Evolutionary conservation across 805 yeast species (phyloP), one percentile per base, ranked within the genome.

Genomic region (Zygoascus bituminiphila): DNA sequence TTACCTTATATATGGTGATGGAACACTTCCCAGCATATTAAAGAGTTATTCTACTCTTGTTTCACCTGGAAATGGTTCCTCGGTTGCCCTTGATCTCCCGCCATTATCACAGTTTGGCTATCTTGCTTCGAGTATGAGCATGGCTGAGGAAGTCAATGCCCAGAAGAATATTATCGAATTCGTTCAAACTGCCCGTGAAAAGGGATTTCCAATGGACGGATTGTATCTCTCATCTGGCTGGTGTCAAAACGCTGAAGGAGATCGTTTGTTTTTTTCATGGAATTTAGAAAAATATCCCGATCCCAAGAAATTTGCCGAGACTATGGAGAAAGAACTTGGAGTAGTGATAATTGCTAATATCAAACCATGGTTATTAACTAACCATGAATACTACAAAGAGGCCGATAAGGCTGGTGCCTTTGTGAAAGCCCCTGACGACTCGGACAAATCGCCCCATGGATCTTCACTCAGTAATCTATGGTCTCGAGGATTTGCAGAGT

Each of bases 61-160:
- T 15, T 47, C 51, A 19, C 51, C 51, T 45, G 14, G 10, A 15
- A 19, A 35, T 10, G 33, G 14, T 10, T 26, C 29, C 33, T 9
- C 19, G 9, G 33, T 33, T 8, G 21, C 51, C 6, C 40, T 29
- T 8, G 51, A 48, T 22, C 39, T 47, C 10, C 51, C 51, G 10
- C 51, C 51, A 4, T 19, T 47, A 24, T n/a, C 19, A n/a, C 51
- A 47, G 38, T 47, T 47, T 19, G 51, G 51, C 10, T 46, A 47
- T 29, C 38, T 47, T 19, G 51, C 51, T 7, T 47, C 51, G 5
- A 47, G 51, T 21, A 47, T 43, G 49, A 33, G 35, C 20, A 42
- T 46, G 49, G 49, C 49, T 7, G 49, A 26, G 15, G 48, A 46
- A 42, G 14, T n/a, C 24, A 41, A 46, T 31, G 49, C 49, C 6